Conservation (phyloP, 306 rosid genomes). For the Glycine soja region DNA sequence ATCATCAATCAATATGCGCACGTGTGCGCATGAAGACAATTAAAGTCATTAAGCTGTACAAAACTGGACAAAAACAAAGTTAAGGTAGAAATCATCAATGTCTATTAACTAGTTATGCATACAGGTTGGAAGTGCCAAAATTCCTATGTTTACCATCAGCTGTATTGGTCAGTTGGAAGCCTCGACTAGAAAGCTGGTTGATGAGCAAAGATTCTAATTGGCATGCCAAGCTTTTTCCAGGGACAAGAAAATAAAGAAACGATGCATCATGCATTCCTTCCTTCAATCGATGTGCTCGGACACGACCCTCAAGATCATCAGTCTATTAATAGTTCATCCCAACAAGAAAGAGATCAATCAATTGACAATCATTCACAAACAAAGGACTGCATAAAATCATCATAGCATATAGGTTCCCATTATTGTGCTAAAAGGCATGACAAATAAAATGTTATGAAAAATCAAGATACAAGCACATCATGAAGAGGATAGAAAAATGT, state of each 20-base stretch:
- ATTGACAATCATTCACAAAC: neutral
- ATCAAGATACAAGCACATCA: no score
- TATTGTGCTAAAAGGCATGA: no score
- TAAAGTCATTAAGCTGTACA: conserved; percentile 24
- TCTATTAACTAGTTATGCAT: conserved; percentile 48
- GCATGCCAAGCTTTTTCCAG: conserved; percentile 88
- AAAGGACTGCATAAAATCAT: neutral
- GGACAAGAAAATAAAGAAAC: conserved; percentile 74
- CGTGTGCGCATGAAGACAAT: neutral
- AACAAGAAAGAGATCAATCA: conserved; percentile 25
- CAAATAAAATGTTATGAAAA: no score
- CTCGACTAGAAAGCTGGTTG: conserved; percentile 81
- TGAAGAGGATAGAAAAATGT: no score
- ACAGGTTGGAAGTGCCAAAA: conserved; percentile 75
- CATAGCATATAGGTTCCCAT: no score
- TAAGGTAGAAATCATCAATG: conserved; percentile 12
- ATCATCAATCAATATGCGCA: neutral
- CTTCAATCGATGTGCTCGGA: conserved; percentile 73
- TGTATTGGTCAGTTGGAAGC: conserved; percentile 69
- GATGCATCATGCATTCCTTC: conserved; percentile 73
- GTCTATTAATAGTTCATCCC: conserved; percentile 56
- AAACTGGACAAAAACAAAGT: conserved; percentile 29
- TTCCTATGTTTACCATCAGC: conserved; percentile 92
- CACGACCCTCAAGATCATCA: conserved; percentile 83
- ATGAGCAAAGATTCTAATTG: conserved; percentile 91